Evolutionary conservation across 1,284 basidiomycete genomes (phyloP).

Genomic region (Pseudozyma flocculosa): DNA sequence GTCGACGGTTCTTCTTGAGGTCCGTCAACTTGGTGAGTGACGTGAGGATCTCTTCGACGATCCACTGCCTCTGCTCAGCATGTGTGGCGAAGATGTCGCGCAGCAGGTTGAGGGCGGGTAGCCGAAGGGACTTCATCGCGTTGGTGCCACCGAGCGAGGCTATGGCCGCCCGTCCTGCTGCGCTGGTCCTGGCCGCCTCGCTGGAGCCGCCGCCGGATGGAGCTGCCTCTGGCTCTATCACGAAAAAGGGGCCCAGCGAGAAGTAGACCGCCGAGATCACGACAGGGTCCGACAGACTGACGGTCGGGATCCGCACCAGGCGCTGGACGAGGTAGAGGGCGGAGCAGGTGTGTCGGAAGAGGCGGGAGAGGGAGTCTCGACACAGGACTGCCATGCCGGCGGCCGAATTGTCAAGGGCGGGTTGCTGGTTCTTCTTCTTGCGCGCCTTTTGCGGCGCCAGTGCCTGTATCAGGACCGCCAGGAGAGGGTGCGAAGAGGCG

Average conservation of each 20-base stretch:
- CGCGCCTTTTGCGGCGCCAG: constrained; percentile 30
- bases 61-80: constrained; percentile 86
- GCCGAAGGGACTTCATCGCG: constrained; percentile 73
- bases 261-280: constrained; percentile 89
- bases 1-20: constrained; percentile 78
- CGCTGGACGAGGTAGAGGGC: constrained; percentile 58
- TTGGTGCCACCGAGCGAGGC: constrained; percentile 33
- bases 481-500: constrained; percentile 14
- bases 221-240: constrained; percentile 65
- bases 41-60: constrained; percentile 89
- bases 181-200: constrained; percentile 22
- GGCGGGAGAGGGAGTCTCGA: constrained; percentile 26
- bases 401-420: constrained; percentile 8
- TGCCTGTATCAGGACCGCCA: constrained; percentile 56
- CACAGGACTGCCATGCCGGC: constrained; percentile 28
- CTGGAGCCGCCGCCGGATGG: constrained; percentile 16
- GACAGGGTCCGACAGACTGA: constrained; percentile 53
- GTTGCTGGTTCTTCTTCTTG: constrained; percentile 21
- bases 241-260: constrained; percentile 87
- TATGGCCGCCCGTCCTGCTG: constrained; percentile 25
- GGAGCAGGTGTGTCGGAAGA: constrained; percentile 39
- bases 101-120: constrained; percentile 78
- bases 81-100: constrained; percentile 82
- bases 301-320: constrained; percentile 60
- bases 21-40: constrained; percentile 87